Conservation (phyloP, 805 yeast species). For the Soucietia sequanensis region DNA sequence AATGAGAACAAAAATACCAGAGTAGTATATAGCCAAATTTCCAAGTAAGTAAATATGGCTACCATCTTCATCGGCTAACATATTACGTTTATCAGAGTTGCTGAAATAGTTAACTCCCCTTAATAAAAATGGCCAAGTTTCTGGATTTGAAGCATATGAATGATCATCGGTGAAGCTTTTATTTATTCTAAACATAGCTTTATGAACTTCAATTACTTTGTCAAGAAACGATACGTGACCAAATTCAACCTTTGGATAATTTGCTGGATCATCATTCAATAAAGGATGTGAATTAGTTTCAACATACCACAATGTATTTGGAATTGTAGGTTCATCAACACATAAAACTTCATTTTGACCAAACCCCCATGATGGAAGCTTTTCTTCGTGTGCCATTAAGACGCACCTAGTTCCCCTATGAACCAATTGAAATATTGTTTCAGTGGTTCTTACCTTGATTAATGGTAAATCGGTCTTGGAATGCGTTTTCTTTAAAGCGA, state of each 20-base stretch:
- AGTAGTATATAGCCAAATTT: conserved; percentile 57
- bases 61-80: conserved; percentile 18
- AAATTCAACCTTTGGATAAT: conserved; percentile 18
- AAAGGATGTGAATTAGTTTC: conserved; percentile 64
- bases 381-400: conserved; percentile 68
- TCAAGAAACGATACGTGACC: conserved; percentile 39
- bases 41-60: conserved; percentile 59
- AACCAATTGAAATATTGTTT: conserved; percentile 65
- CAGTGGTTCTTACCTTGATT: conserved; percentile 50
- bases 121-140: conserved; percentile 58
- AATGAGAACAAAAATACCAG: conserved; percentile 35
- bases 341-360: conserved; percentile 89
- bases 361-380: conserved; percentile 82
- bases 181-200: conserved; percentile 52
- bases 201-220: conserved; percentile 57
- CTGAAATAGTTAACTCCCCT: conserved; percentile 63
- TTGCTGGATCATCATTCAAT: conserved; percentile 20
- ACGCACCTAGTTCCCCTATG: conserved; percentile 70
- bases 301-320: conserved; percentile 70
- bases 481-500: conserved; percentile 33
- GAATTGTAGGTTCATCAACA: conserved; percentile 65
- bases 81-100: conserved; percentile 27
- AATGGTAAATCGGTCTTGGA: conserved; percentile 32
- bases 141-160: conserved; percentile 52
- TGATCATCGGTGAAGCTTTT: conserved; percentile 48